These are phyloP conservation scores for Populus tomentosa DNA, from an alignment of 441 rosid species.

Conservation along the genomic window DNA sequence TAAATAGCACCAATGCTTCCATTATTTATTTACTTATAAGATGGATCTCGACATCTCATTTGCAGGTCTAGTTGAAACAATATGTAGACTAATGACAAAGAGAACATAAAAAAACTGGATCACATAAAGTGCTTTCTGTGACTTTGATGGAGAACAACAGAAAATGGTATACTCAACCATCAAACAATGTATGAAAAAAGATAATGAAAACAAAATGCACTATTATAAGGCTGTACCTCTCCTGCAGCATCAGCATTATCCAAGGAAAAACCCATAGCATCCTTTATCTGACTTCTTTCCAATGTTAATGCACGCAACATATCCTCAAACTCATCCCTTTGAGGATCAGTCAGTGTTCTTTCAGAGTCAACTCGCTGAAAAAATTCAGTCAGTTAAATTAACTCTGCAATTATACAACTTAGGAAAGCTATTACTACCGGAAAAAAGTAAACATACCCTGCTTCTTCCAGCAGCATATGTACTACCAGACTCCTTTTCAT, in stretches of 20 bases:
- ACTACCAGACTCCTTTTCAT: conserved; percentile 72
- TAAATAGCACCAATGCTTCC: no score
- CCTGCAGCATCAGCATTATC: conserved; percentile 99
- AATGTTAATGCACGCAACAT: conserved; percentile 76
- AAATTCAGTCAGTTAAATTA: neutral
- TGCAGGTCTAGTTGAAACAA: no score
- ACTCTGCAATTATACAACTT: neutral
- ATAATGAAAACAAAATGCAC: neutral
- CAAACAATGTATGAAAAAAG: neutral
- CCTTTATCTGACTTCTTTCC: conserved; percentile 90
- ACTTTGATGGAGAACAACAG: neutral
- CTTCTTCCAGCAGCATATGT: conserved; percentile 97
- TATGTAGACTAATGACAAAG: no score
- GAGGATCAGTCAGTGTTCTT: conserved; percentile 77
- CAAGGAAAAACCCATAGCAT: conserved; percentile 86
- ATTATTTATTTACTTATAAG: no score
- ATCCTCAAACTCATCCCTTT: conserved; percentile 90
- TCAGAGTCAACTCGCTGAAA: conserved; percentile 85
- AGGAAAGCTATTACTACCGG: neutral
- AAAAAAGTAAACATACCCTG: conserved; percentile 59
- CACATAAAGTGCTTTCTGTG: neutral
- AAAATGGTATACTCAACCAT: neutral
- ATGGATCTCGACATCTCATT: no score
- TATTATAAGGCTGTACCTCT: conserved; percentile 51
- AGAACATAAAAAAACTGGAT: neutral